Conservation (phyloP, 345 rosid species). For the Linum tenue region DNA sequence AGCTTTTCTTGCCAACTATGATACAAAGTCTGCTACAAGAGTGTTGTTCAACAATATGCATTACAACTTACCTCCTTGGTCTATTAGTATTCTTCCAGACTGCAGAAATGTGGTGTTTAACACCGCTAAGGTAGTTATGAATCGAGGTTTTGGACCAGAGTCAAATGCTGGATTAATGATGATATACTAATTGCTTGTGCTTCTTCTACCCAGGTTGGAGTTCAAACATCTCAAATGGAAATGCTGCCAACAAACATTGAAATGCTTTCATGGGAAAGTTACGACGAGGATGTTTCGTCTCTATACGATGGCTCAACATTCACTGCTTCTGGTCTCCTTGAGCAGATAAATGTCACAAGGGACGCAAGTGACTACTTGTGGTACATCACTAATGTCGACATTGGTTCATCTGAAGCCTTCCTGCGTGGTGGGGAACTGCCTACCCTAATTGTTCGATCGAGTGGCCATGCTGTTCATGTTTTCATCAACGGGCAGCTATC, state of each 20-base stretch:
- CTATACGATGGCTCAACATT: constrained; percentile 21
- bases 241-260: constrained; percentile 60
- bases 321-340: constrained; percentile 11
- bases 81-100: constrained; percentile 95
- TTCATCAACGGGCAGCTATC: constrained; percentile 85
- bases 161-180: not conserved
- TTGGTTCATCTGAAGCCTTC: constrained; percentile 70
- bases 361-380: constrained; percentile 58
- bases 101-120: constrained; percentile 93
- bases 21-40: constrained; percentile 68
- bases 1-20: constrained; percentile 92
- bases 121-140: constrained; percentile 70
- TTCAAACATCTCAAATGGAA: constrained; percentile 85
- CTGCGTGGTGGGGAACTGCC: constrained; percentile 88
- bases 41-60: constrained; percentile 92
- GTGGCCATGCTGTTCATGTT: constrained; percentile 90
- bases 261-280: constrained; percentile 75
- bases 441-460: constrained; percentile 73
- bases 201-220: constrained; percentile 58
- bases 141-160: not conserved
- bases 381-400: constrained; percentile 71
- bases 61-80: constrained; percentile 97
- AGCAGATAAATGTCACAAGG: constrained; percentile 47
- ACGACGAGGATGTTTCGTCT: constrained; percentile 38
- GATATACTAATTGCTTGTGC: not conserved